These are phyloP conservation scores for Rhizodiscina lignyota DNA, from an alignment of 495 filamentous ascomycete genomes.

Conservation along the genomic window DNA sequence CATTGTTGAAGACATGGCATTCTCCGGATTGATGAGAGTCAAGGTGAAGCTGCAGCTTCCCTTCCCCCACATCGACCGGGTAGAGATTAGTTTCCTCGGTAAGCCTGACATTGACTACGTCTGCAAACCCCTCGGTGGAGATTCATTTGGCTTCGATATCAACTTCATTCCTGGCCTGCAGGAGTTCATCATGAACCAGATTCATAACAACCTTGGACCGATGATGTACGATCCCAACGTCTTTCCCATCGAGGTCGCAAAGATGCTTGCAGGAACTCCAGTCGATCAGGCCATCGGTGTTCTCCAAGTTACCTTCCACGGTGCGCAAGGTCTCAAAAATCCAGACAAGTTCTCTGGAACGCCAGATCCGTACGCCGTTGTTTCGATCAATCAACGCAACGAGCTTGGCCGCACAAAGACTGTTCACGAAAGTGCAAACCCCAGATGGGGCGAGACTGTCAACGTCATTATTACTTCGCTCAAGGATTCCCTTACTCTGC, in stretches of 20 bases:
- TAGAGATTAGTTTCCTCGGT: slow-evolving; percentile 78
- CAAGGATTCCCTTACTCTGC: slow-evolving; percentile 66
- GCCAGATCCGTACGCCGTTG: slow-evolving; percentile 75
- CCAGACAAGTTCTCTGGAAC: slow-evolving; percentile 85
- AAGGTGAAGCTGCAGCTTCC: slow-evolving; percentile 94
- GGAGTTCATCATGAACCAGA: slow-evolving; percentile 85
- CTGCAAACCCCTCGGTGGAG: slow-evolving; percentile 92
- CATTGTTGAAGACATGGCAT: slow-evolving; percentile 95
- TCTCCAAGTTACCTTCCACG: slow-evolving; percentile 76
- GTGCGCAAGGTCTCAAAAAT: slow-evolving; percentile 84
- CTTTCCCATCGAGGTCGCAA: slow-evolving; percentile 95
- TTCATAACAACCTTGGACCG: slow-evolving; percentile 77
- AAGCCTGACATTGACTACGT: slow-evolving; percentile 77
- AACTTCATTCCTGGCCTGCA: slow-evolving; percentile 95
- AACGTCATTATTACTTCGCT: slow-evolving; percentile 86
- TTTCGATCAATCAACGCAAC: slow-evolving; percentile 71
- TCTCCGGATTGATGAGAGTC: slow-evolving; percentile 82
- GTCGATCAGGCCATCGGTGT: slow-evolving; percentile 95
- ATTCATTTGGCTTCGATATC: slow-evolving; percentile 92
- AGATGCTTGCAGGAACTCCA: slow-evolving; percentile 90
- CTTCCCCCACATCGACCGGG: slow-evolving; percentile 84
- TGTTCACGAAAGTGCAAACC: slow-evolving; percentile 66
- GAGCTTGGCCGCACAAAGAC: slow-evolving; percentile 80
- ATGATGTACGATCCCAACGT: slow-evolving; percentile 98
- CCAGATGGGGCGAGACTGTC: slow-evolving; percentile 90